Conservation (phyloP, 371 early-diverging fungal genomes). For the Apophysomyces sp. region DNA sequence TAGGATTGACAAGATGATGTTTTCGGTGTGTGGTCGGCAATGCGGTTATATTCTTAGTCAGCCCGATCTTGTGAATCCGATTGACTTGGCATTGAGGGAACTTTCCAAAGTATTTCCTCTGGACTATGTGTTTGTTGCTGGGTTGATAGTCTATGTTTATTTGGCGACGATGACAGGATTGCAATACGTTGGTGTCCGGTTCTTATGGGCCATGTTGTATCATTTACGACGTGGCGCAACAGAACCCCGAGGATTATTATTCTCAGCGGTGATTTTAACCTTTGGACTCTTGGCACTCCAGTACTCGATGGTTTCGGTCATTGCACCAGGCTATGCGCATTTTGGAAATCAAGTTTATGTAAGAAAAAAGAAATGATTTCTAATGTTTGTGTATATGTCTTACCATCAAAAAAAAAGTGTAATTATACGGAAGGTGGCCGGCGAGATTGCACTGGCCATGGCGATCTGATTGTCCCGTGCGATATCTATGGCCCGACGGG, state of each 20-base stretch:
- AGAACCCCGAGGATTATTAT: slow-evolving; percentile 55
- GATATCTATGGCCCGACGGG: slow-evolving; percentile 53
- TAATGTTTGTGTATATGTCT: not conserved
- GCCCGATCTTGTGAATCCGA: slow-evolving; percentile 39
- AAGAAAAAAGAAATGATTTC: slow-evolving; percentile 7
- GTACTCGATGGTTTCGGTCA: slow-evolving; percentile 52
- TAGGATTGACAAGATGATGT: slow-evolving; percentile 37
- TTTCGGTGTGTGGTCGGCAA: slow-evolving; percentile 41
- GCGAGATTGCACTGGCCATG: slow-evolving; percentile 47
- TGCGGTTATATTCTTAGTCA: slow-evolving; percentile 45
- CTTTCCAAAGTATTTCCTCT: slow-evolving; percentile 58
- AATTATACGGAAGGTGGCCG: slow-evolving; percentile 40
- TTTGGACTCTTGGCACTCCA: slow-evolving; percentile 51
- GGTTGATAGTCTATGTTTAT: slow-evolving; percentile 53
- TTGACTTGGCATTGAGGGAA: slow-evolving; percentile 17
- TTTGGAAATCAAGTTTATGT: slow-evolving; percentile 64
- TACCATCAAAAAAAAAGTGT: slow-evolving; percentile 29
- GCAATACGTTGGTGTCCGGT: slow-evolving; percentile 50
- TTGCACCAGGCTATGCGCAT: slow-evolving; percentile 59
- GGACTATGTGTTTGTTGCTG: slow-evolving; percentile 51
- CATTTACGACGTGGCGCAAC: slow-evolving; percentile 45
- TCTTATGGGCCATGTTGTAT: slow-evolving; percentile 59
- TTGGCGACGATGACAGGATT: slow-evolving; percentile 51
- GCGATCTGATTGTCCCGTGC: slow-evolving; percentile 53
- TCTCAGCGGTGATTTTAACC: slow-evolving; percentile 47